These are phyloP conservation scores for Fusarium stilboides DNA, from an alignment of 2,329 filamentous ascomycete species.

Conservation along the genomic window DNA sequence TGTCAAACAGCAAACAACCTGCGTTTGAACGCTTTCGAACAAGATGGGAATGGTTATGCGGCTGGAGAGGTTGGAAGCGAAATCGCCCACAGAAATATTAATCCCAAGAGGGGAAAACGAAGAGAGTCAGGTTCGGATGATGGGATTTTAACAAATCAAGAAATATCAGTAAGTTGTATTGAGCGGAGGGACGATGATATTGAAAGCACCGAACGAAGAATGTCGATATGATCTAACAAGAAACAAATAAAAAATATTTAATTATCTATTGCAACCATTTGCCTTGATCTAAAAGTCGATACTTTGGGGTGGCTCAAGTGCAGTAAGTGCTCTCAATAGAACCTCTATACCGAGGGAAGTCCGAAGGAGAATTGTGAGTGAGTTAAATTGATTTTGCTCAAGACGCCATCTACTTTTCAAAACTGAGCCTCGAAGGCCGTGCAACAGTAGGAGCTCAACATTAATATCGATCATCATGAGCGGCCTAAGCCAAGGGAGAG, in stretches of 20 bases:
- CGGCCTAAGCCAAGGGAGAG: too few relatives aligned
- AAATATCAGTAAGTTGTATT: constrained; percentile 17
- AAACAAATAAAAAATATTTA: neutral
- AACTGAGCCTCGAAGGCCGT: too few relatives aligned
- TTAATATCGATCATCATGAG: too few relatives aligned
- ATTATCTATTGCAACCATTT: neutral
- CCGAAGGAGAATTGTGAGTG: neutral
- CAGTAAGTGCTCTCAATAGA: too few relatives aligned
- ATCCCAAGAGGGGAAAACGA: neutral
- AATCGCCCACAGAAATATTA: rapidly evolving
- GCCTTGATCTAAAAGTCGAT: neutral
- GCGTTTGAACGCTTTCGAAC: constrained; percentile 3
- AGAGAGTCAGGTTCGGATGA: neutral
- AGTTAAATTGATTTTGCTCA: neutral
- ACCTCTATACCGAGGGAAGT: neutral
- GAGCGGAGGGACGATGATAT: constrained; percentile 8
- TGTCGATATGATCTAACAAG: neutral
- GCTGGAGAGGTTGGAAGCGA: rapidly evolving
- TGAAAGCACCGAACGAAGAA: neutral
- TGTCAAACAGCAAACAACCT: neutral
- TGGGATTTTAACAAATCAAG: neutral
- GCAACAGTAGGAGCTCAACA: too few relatives aligned
- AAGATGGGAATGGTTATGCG: neutral
- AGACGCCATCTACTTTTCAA: neutral
- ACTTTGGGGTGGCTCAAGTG: rapidly evolving